Evolutionary conservation across 148 eudicot species (phyloP).

Genomic region (Cornus florida): DNA sequence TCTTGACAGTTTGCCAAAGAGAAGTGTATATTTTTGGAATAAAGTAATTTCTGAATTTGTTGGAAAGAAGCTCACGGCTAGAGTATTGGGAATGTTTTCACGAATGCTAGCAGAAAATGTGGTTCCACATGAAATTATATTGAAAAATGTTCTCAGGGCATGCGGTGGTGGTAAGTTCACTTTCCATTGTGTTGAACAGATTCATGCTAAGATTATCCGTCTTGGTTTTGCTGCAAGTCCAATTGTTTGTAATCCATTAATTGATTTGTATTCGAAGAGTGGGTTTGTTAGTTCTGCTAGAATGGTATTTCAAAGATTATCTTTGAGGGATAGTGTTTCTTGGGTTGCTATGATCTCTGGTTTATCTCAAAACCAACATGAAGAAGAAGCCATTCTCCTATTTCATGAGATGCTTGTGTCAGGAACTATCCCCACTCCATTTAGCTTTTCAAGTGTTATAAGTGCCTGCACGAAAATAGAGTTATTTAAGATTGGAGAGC

Average conservation of each 20-base stretch:
- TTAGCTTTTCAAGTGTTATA: conserved; percentile 74
- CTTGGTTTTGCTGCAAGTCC: conserved; percentile 48
- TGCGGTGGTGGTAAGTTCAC: conserved; percentile 40
- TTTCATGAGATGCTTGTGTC: conserved; percentile 66
- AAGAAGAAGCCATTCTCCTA: conserved; percentile 54
- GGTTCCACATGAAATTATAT: conserved; percentile 52
- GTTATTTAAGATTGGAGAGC: conserved; percentile 58
- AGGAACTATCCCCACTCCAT: conserved; percentile 76
- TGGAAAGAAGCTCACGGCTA: conserved; percentile 26
- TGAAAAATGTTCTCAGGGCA: conserved; percentile 48
- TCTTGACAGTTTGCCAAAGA: conserved; percentile 51
- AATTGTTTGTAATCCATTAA: conserved; percentile 67
- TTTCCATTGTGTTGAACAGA: conserved; percentile 37
- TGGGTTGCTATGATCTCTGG: conserved; percentile 98
- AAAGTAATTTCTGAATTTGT: conserved; percentile 33
- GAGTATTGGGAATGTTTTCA: conserved; percentile 43
- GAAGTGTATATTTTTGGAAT: conserved; percentile 51
- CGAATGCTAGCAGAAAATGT: conserved; percentile 48
- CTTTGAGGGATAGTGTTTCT: conserved; percentile 62
- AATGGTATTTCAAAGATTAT: conserved; percentile 45
- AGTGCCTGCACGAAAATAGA: conserved; percentile 75
- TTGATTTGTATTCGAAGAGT: conserved; percentile 75
- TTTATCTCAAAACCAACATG: conserved; percentile 62
- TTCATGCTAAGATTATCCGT: conserved; percentile 59
- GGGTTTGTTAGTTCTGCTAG: conserved; percentile 55